Conservation (phyloP, 345 rosid genomes). For the Brassica napus region Da-Ae NC_063447.1:43451001-43451500, state of each 20-base stretch:
- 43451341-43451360: not conserved
- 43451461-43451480: constrained; percentile 1
- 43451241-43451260: constrained; percentile 31
- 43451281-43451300: constrained; percentile 42
- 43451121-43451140: constrained; percentile 34
- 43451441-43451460: constrained; percentile 23
- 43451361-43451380: constrained; percentile 32
- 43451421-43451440: constrained; percentile 42
- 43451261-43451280: constrained; percentile 34
- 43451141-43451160: constrained; percentile 19
- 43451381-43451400: constrained; percentile 23
- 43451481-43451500: accelerated
- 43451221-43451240: not conserved
- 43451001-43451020: not conserved
- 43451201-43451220: constrained; percentile 13
- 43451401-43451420: constrained; percentile 43
- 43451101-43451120: constrained; percentile 25
- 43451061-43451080: too few species aligned
- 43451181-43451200: constrained; percentile 38
- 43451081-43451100: too few species aligned
- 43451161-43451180: constrained; percentile 37
- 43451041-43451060: not conserved
- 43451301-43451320: not conserved
- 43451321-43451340: not conserved
- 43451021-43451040: not conserved